Percentiles rank a stretch among this genome's conserved stretches.
Evolutionary conservation across 352 stramenopile genomes (phyloP).

Genomic region (Blastocystis sp.): DNA sequence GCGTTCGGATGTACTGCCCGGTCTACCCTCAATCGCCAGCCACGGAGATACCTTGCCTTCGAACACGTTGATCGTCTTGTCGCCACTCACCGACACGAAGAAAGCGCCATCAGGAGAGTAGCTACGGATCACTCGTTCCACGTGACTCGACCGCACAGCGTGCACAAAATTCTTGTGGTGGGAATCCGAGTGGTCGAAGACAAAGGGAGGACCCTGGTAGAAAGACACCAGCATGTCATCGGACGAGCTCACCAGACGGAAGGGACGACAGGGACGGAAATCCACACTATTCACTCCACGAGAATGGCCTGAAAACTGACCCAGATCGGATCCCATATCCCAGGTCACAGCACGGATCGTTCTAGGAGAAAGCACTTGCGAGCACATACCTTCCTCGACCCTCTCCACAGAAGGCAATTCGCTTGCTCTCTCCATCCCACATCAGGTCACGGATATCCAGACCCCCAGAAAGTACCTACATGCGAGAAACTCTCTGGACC

Average conservation of each 20-base stretch:
- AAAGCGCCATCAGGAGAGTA: constrained; percentile 74
- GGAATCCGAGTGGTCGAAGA: constrained; percentile 76
- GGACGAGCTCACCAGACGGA: constrained; percentile 76
- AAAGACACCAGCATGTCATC: constrained; percentile 78
- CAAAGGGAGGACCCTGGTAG: constrained; percentile 77
- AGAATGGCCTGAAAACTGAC: constrained; percentile 77
- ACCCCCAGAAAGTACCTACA: constrained; percentile 63
- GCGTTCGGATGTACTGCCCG: constrained; percentile 72
- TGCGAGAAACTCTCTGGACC: not conserved
- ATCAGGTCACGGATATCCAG: constrained; percentile 76
- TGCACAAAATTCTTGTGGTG: constrained; percentile 81
- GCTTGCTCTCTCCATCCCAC: constrained; percentile 78
- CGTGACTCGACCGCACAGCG: constrained; percentile 67
- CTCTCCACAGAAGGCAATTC: constrained; percentile 75
- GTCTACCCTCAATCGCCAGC: constrained; percentile 75
- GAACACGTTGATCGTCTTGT: constrained; percentile 71
- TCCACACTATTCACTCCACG: constrained; percentile 77
- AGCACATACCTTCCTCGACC: constrained; percentile 72
- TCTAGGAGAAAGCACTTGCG: constrained; percentile 14
- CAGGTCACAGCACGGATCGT: constrained; percentile 73
- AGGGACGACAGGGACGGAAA: constrained; percentile 76
- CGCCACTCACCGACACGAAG: constrained; percentile 74
- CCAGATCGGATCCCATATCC: constrained; percentile 76
- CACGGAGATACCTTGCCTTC: not conserved
- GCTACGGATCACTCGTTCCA: not conserved